phyloP scores from a whole-genome alignment of 495 filamentous ascomycete species.

The Durotheca rogersii region DNA sequence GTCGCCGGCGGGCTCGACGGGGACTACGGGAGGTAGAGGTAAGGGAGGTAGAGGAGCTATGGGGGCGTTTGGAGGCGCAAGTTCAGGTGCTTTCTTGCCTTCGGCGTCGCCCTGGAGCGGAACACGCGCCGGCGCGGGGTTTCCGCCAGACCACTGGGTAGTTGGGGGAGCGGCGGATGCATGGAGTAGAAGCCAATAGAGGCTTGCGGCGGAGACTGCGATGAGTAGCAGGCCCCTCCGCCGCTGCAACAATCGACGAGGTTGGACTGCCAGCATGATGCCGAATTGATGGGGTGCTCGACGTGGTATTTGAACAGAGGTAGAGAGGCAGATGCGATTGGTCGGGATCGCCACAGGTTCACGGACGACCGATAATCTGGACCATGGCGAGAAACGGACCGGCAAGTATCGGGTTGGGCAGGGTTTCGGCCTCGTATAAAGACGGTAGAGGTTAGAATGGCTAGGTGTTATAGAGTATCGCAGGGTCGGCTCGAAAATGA shows the following conservation, averaged over 20 bases:
- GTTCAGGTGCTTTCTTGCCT: conserved; percentile 1
- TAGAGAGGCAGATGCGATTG: conserved; percentile 1
- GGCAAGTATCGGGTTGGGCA: conserved; percentile 1
- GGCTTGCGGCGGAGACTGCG: conserved; percentile 29
- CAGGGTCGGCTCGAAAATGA: too few relatives aligned
- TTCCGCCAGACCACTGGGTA: conserved; percentile 13
- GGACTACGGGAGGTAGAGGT: too few relatives aligned
- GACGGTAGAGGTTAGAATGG: conserved; percentile 9
- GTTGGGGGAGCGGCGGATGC: conserved; percentile 13
- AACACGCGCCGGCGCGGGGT: conserved; percentile 9
- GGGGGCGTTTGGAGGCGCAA: too few relatives aligned
- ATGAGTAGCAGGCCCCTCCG: conserved; percentile 40
- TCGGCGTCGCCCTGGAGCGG: conserved; percentile 7
- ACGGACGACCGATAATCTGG: conserved; percentile 5
- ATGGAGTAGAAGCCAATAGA: conserved; percentile 38
- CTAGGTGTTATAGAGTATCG: not conserved
- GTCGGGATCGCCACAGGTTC: conserved; percentile 19
- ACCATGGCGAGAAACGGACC: conserved; percentile 22
- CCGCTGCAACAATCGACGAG: conserved; percentile 54
- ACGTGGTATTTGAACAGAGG: conserved; percentile 1
- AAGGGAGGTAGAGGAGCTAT: too few relatives aligned
- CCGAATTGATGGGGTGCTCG: conserved; percentile 7
- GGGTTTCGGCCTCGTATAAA: not conserved
- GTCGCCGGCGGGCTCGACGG: conserved; percentile 1
- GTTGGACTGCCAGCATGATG: conserved; percentile 40